Conservation (phyloP, 208 protist species). For the Zelonia costaricensis region DNA sequence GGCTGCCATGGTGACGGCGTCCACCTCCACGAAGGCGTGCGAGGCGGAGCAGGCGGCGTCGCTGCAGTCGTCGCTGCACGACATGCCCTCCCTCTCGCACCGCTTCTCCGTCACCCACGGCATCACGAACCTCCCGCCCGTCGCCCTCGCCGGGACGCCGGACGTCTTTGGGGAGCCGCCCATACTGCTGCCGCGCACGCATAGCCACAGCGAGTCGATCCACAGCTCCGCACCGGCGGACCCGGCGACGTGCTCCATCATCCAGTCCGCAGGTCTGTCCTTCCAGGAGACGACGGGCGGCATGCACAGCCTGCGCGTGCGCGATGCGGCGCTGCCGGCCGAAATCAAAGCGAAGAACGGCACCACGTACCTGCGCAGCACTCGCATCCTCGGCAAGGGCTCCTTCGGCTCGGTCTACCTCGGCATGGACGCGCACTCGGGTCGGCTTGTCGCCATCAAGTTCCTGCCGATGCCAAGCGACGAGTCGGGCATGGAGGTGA, state of each 20-base stretch:
- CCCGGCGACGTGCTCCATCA: slow-evolving; percentile 31
- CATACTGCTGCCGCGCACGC: neutral
- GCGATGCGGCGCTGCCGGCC: slow-evolving; percentile 28
- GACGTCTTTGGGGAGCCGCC: neutral
- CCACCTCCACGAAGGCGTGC: neutral
- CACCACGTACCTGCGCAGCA: slow-evolving; percentile 72
- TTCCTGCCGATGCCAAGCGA: slow-evolving; percentile 78
- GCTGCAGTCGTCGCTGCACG: neutral
- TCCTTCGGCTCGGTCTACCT: slow-evolving; percentile 88
- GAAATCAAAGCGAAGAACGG: slow-evolving; percentile 81
- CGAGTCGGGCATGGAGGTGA: slow-evolving; percentile 48
- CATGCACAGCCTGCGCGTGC: slow-evolving; percentile 9
- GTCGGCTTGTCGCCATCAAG: slow-evolving; percentile 84
- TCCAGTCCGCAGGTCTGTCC: slow-evolving; percentile 43
- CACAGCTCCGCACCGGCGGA: slow-evolving; percentile 7
- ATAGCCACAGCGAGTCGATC: slow-evolving; percentile 3
- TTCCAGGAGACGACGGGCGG: slow-evolving; percentile 18
- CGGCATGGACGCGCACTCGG: slow-evolving; percentile 83
- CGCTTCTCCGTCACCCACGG: slow-evolving; percentile 11
- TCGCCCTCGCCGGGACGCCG: slow-evolving; percentile 11
- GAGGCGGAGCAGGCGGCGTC: neutral
- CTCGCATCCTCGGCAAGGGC: slow-evolving; percentile 81
- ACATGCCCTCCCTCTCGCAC: slow-evolving; percentile 7
- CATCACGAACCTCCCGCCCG: slow-evolving; percentile 11
- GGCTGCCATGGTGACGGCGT: neutral